Evolutionary conservation across 306 rosid species (phyloP), one percentile per base, ranked within the genome.

Genomic region (Cucurbita ficifolia): DNA sequence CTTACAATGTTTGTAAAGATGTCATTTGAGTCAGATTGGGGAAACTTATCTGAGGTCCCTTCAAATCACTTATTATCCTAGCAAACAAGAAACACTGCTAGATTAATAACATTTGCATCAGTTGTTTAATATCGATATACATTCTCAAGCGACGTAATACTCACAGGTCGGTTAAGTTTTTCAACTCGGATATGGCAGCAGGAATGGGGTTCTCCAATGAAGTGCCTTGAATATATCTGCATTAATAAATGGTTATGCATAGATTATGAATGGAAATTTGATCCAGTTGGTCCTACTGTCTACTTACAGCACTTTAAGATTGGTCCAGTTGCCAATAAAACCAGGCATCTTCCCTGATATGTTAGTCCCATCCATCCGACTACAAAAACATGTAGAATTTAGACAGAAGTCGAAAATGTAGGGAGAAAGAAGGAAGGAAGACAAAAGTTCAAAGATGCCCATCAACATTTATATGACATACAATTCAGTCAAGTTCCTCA

Each of bases 21-120:
- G 8, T 82, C 82, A 81, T 38, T 78, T 73, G 73, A 79, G 65
- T 13, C 78, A 92, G 58, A 79, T 86, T 38, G 57, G 94, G 96
- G 58, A 92, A 87, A 24, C 55, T 16, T 55, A 79, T 85, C 17
- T 64, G 52, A 39, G 90, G 53, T 76, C 83, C 96, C 16, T 22
- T 77, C 86, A 92, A 85, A 84, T 92, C 97, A 22, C 87, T 73
- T 82, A 92, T 86, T 78, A 81, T 82, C 89, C 97, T 92, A 87
- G 76, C 33, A 81, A 58, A 74, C 19, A 65, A 21, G 24, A 42
- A 72, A 76, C 72, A 70, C 83, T 58, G 12, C 40, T 29, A 3
- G 18, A 29, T 29, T 29, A 24, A 77, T 16, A 62, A 36, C 33
- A 29, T 21, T 43, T 49, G 21, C 40, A 53, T 6, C 52, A 22